Evolutionary conservation across 2,329 filamentous ascomycete genomes (phyloP), one percentile per base, ranked within the genome.

Genomic region (Atkinsonella hypoxylon): DNA sequence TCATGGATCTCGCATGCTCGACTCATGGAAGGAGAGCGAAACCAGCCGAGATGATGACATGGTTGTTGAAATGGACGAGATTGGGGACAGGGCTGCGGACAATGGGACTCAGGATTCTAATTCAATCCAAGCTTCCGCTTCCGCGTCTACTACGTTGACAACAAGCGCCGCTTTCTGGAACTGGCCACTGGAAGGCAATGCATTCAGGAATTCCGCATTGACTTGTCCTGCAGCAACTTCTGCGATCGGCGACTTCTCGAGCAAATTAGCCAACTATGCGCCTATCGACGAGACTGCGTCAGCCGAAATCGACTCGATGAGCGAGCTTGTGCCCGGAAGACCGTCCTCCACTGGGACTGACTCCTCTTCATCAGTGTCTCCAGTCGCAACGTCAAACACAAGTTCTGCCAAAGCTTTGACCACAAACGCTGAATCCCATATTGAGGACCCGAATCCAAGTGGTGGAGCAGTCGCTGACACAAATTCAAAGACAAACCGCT

Each of bases 1-100:
- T 5, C 93, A 98, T 67, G 93, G 93, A 7, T 95, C 91, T 0
- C 93, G 95, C 73, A 86, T 98, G 82, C 81, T 97, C 59, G 89
- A 98, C 64, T 90, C 91, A 51, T 88, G 87, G 71, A 89, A 91
- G 62, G 87, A 95, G 50, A 83, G 87, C 51, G 88, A 94, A 56
- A 72, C 75, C 40, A 72, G 76, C 15, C 78, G 79, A 50, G 78
- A 83, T n/a, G 81, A 85, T 15, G 78, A 81, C 17, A 73, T 79
- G 32, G 68, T 71, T 67, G 46, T 56, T 71, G 53, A 61, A 12
- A 48, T 58, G 41, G 48, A 63, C 56, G 52, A 62, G 53, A 17
- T 26, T 6, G 18, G 32, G 12, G 36, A 26, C n/a, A 13, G 45
- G 7, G 13, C 41, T 39, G 31, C 17, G 10, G n/a, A 36, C 7